phyloP scores from a whole-genome alignment of 2,329 filamentous ascomycete genomes.

The Fusarium cicatricum region DNA sequence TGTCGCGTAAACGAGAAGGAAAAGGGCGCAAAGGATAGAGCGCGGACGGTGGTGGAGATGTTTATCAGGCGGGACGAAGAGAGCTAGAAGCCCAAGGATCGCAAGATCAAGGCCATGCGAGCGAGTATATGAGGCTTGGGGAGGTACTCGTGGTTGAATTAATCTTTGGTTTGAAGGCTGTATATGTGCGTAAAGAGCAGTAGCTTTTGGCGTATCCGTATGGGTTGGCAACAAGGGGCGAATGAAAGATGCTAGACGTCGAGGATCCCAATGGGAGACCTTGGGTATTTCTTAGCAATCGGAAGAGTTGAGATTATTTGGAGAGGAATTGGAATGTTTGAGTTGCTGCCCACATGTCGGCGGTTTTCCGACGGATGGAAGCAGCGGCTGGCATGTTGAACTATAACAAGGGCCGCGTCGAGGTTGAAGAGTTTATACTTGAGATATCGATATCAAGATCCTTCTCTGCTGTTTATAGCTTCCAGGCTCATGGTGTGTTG shows the following conservation, averaged over 20 bases:
- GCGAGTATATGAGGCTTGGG: conserved; percentile 25
- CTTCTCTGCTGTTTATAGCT: neutral
- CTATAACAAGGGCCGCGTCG: neutral
- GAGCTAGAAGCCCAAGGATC: conserved; percentile 41
- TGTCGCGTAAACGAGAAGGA: conserved; percentile 67
- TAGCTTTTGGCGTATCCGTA: conserved; percentile 20
- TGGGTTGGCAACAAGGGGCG: neutral
- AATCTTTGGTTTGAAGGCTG: conserved; percentile 15
- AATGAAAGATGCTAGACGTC: neutral
- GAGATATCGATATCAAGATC: neutral
- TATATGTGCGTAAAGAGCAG: conserved; percentile 5
- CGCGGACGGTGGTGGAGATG: conserved; percentile 72
- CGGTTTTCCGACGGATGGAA: neutral
- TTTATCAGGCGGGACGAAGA: conserved; percentile 59
- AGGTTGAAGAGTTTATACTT: neutral
- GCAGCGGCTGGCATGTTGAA: neutral
- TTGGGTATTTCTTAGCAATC: neutral
- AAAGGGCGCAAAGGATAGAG: conserved; percentile 68
- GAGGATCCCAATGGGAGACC: neutral
- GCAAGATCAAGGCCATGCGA: conserved; percentile 19
- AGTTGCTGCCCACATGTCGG: neutral
- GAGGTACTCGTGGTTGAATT: conserved; percentile 2
- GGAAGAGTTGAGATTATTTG: neutral
- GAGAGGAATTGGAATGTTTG: neutral
- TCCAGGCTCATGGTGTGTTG: neutral